Conservation (phyloP, 305 asterid species). For the Solanum chacoense region DNA sequence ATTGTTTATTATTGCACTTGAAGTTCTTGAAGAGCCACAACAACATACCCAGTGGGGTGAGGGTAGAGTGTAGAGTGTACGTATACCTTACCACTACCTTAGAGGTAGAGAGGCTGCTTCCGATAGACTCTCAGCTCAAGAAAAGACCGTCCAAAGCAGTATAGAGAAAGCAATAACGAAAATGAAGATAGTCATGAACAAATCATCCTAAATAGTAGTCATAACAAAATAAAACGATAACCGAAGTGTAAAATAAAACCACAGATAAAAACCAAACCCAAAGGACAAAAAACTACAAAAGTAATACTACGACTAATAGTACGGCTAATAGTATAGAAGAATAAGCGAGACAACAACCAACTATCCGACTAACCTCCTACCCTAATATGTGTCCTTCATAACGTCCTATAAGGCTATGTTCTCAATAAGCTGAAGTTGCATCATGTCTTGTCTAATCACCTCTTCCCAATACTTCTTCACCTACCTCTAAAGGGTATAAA, state of each 20-base stretch:
- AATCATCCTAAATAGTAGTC: background rate
- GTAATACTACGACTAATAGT: no score
- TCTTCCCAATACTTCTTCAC: background rate
- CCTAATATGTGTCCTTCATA: background rate
- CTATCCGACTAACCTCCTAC: background rate
- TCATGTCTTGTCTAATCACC: background rate
- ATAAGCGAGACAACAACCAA: background rate
- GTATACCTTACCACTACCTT: background rate
- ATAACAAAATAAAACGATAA: background rate
- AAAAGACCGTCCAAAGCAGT: background rate
- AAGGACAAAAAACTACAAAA: background rate
- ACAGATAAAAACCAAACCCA: background rate
- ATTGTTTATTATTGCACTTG: no score
- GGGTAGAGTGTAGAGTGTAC: no score
- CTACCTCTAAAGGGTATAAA: background rate
- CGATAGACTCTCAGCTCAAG: background rate
- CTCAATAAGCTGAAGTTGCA: background rate
- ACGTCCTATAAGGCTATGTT: background rate
- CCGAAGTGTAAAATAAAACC: background rate
- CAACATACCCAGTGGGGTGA: no score
- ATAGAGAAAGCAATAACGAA: background rate
- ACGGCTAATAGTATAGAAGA: background rate
- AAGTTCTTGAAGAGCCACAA: no score
- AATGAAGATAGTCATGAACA: background rate
- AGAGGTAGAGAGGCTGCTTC: background rate